A percentile compares a stretch with the other conserved stretches of the same genome.
These are phyloP conservation scores for Atkinsonella texensis DNA, from an alignment of 2,329 filamentous ascomycete species.

Conservation along the genomic window DNA sequence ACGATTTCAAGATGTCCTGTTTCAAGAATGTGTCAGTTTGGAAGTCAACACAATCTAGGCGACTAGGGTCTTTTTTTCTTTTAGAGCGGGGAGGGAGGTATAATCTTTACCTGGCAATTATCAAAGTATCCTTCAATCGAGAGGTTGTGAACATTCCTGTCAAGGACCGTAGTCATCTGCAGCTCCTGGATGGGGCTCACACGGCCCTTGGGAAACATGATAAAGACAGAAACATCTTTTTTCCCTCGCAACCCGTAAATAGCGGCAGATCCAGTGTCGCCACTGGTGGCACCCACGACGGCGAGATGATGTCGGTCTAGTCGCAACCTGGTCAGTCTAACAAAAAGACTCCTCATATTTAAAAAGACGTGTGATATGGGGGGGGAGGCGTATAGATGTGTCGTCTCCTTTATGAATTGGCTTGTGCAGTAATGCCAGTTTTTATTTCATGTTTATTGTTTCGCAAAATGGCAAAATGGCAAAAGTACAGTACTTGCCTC, in stretches of 20 bases:
- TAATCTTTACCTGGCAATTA: slow-evolving; percentile 63
- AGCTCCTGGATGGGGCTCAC: slow-evolving; percentile 88
- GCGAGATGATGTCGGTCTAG: slow-evolving; percentile 67
- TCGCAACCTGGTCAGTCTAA: slow-evolving; percentile 10
- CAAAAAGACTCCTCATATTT: neutral
- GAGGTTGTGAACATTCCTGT: slow-evolving; percentile 86
- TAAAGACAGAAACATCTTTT: slow-evolving; percentile 94
- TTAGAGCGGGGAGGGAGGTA: no score
- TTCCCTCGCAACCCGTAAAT: slow-evolving; percentile 93
- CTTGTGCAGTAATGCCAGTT: no score
- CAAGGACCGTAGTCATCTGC: slow-evolving; percentile 91
- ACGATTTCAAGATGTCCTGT: slow-evolving; percentile 80
- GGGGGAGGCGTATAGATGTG: neutral
- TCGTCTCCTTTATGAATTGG: no score
- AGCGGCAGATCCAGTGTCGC: slow-evolving; percentile 84
- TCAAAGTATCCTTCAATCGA: slow-evolving; percentile 87
- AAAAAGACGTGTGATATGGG: neutral
- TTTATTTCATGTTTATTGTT: no score
- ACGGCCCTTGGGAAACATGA: slow-evolving; percentile 82
- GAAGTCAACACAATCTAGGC: no score
- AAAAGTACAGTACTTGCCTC: slow-evolving; percentile 22
- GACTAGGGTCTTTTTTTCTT: no score
- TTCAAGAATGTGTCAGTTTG: neutral
- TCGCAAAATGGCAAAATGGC: no score
- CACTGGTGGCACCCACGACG: slow-evolving; percentile 76